Conservation (phyloP, 768 basidiomycete species). For the Boletus subparvulus region DNA sequence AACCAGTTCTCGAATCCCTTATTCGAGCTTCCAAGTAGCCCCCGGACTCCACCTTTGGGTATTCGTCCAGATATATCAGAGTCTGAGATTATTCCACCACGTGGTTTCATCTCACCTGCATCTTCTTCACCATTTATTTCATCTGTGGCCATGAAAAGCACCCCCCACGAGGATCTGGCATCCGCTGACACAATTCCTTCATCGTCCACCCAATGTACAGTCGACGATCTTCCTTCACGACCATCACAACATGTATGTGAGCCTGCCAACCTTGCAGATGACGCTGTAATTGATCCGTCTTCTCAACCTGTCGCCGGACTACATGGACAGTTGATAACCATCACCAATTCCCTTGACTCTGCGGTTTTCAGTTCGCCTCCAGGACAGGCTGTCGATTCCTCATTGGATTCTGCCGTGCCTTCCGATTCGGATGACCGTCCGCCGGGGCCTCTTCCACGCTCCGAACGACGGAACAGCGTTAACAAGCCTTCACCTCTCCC, state of each 20-base stretch:
- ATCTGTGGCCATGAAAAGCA: conserved; percentile 1
- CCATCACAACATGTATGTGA: conserved; percentile 20
- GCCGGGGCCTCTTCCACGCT: conserved; percentile 35
- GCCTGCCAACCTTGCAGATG: conserved; percentile 1
- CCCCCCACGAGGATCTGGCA: not conserved
- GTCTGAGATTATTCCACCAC: conserved; percentile 17
- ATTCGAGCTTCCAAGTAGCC: not conserved
- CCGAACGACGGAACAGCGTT: conserved; percentile 37
- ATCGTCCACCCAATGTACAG: conserved; percentile 7
- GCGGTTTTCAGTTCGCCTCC: not conserved
- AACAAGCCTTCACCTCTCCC: conserved; percentile 20
- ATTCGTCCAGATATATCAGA: conserved; percentile 1
- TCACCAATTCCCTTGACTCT: not conserved
- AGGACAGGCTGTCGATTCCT: conserved; percentile 4
- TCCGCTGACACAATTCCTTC: conserved; percentile 4
- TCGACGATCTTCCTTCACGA: conserved; percentile 25
- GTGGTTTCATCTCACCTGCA: conserved; percentile 43
- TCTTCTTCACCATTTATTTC: conserved; percentile 35
- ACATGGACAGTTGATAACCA: conserved; percentile 2
- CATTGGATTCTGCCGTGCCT: not conserved
- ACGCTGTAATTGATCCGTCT: conserved; percentile 4
- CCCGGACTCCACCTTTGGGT: not conserved
- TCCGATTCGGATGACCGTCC: not conserved
- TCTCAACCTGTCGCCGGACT: not conserved
- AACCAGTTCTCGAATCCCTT: conserved; percentile 15